Percentiles rank a stretch among this genome's conserved stretches.
phyloP scores from a whole-genome alignment of 192 early-diverging fungal species.

The Kappamyces sp. region DNA sequence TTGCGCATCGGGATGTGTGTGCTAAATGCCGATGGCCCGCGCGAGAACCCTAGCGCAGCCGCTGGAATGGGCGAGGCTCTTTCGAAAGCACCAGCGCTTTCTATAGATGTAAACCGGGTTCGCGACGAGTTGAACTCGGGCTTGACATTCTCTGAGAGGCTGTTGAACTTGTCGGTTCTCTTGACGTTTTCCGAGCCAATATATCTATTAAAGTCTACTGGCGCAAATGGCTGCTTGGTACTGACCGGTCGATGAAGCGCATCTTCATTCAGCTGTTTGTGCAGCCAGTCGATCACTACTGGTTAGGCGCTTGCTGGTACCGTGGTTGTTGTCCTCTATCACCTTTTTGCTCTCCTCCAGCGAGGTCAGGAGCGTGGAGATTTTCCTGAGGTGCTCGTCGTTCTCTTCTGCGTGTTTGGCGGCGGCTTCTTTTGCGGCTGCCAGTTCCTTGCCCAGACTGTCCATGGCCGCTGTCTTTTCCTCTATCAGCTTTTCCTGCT shows the following conservation, averaged over 20 bases:
- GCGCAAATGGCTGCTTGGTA: too few relatives aligned
- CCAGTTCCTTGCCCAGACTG: conserved; percentile 34
- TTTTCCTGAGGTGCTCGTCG: conserved; percentile 1
- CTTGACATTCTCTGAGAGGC: too few relatives aligned
- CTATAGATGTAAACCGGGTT: too few relatives aligned
- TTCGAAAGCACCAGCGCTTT: too few relatives aligned
- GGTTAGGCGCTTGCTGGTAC: conserved; percentile 16
- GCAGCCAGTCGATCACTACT: conserved; percentile 58
- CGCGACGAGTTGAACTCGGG: too few relatives aligned
- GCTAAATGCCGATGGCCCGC: too few relatives aligned
- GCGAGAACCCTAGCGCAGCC: too few relatives aligned
- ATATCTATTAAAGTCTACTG: conserved; percentile 1
- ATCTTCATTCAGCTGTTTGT: conserved; percentile 59
- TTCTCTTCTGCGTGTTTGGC: conserved; percentile 16
- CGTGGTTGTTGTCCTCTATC: conserved; percentile 52
- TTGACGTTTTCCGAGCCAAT: not conserved
- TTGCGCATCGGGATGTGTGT: too few relatives aligned
- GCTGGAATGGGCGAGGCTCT: too few relatives aligned
- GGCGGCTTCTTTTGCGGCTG: conserved; percentile 20
- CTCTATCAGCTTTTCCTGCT: conserved; percentile 54
- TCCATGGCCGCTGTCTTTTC: conserved; percentile 34
- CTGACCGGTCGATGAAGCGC: conserved; percentile 34
- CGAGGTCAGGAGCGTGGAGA: conserved; percentile 27
- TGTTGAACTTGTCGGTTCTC: too few relatives aligned
- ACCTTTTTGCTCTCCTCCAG: conserved; percentile 44